A percentile compares a stretch with the other conserved stretches of the same genome.
Conservation (phyloP, 2,329 filamentous ascomycete species). For the Xenoacremonium recifei region DNA sequence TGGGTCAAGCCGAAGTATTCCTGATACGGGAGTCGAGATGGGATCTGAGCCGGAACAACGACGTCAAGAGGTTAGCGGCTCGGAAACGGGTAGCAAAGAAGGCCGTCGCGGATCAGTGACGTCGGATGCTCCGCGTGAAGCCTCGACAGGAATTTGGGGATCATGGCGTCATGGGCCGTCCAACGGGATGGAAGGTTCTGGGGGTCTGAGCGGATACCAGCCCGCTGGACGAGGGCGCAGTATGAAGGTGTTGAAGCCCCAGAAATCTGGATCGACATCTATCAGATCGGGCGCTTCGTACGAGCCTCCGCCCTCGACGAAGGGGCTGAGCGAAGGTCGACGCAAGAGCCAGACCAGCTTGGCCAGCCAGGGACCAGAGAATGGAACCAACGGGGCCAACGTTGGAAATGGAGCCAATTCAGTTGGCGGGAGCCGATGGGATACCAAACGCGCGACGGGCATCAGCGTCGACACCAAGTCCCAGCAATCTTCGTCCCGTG, state of each 20-base stretch:
- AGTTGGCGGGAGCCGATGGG: slow-evolving; percentile 45
- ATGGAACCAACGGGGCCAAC: slow-evolving; percentile 22
- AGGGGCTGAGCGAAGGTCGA: slow-evolving; percentile 48
- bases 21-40: slow-evolving; percentile 44
- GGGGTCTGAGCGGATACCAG: slow-evolving; percentile 66
- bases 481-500: slow-evolving; percentile 31
- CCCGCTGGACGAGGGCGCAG: slow-evolving; percentile 63
- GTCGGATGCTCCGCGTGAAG: slow-evolving; percentile 42
- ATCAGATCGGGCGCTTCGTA: slow-evolving; percentile 50
- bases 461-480: slow-evolving; percentile 37
- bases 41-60: slow-evolving; percentile 35
- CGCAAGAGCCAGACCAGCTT: slow-evolving; percentile 51
- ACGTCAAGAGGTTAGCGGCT: slow-evolving; percentile 19
- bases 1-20: slow-evolving; percentile 33
- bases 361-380: slow-evolving; percentile 28
- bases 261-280: slow-evolving; percentile 60
- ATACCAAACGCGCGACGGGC: slow-evolving; percentile 49
- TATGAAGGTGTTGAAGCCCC: slow-evolving; percentile 89
- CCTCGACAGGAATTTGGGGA: slow-evolving; percentile 62
- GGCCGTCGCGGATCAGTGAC: slow-evolving; percentile 16
- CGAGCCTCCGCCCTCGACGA: slow-evolving; percentile 47
- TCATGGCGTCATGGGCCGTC: slow-evolving; percentile 65
- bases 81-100: slow-evolving; percentile 26
- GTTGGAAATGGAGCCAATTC: slow-evolving; percentile 26
- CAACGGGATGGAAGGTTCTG: slow-evolving; percentile 50